Conservation (phyloP, 148 eudicot genomes). For the Vaccinium corymbosum region DNA sequence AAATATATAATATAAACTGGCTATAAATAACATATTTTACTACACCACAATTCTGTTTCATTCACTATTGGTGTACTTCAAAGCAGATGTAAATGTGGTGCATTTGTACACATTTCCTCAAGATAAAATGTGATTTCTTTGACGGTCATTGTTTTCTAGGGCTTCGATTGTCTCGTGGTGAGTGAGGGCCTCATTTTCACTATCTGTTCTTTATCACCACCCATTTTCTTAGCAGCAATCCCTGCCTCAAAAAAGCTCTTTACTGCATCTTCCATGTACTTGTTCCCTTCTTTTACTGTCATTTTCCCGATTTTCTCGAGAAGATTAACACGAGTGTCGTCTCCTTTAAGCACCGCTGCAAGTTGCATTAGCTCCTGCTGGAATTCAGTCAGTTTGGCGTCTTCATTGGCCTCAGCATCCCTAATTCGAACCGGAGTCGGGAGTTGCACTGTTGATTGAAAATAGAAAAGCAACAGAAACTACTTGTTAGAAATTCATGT, state of each 20-base stretch:
- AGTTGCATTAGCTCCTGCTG: constrained; percentile 81
- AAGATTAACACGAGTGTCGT: constrained; percentile 44
- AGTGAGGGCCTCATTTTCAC: constrained; percentile 87
- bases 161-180: constrained; percentile 44
- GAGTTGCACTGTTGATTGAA: constrained; percentile 43
- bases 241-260: constrained; percentile 66
- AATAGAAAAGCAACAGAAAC: neutral
- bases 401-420: constrained; percentile 64
- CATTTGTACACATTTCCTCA: neutral
- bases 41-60: neutral
- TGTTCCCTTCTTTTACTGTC: constrained; percentile 66
- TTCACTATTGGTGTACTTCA: neutral
- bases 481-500: neutral
- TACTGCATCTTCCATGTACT: constrained; percentile 72
- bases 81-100: neutral
- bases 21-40: neutral
- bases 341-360: constrained; percentile 85
- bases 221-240: constrained; percentile 61
- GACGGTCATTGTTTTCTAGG: neutral
- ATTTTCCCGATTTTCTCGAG: constrained; percentile 43
- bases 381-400: constrained; percentile 62
- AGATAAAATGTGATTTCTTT: neutral
- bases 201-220: constrained; percentile 56
- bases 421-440: constrained; percentile 71
- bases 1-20: too few species aligned